Conservation (phyloP, 257 asterid genomes). For the Dorcoceras hygrometricum region DNA sequence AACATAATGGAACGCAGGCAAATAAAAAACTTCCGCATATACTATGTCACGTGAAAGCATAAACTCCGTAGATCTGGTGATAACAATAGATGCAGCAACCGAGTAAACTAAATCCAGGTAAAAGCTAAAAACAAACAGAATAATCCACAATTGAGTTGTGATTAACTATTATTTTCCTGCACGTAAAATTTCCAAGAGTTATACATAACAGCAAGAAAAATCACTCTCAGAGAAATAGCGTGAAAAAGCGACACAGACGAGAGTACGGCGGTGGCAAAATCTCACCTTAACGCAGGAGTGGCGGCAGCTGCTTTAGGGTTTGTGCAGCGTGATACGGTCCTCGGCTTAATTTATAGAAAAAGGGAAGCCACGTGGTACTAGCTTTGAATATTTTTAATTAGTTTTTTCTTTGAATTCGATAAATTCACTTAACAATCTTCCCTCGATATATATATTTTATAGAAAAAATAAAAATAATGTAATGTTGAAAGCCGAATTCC, state of each 20-base stretch:
- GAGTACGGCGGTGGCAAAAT: slow-evolving; percentile 2
- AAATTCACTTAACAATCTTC: not conserved
- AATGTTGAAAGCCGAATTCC: too few relatives aligned
- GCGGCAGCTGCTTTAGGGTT: slow-evolving; percentile 25
- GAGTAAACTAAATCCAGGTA: not conserved
- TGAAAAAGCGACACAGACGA: not conserved
- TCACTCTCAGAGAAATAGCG: not conserved
- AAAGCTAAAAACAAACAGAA: not conserved
- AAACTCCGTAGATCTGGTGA: not conserved
- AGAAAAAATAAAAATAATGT: too few relatives aligned
- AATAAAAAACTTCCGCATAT: not conserved
- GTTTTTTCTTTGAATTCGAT: too few relatives aligned
- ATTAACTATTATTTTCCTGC: not conserved
- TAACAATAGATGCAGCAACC: not conserved
- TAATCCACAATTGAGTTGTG: too few relatives aligned
- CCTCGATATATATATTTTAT: too few relatives aligned
- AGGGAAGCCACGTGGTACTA: not conserved
- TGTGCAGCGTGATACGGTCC: too few relatives aligned
- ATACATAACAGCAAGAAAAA: not conserved
- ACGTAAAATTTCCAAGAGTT: too few relatives aligned
- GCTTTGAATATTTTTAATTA: too few relatives aligned
- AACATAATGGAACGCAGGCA: not conserved
- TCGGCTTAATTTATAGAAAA: not conserved
- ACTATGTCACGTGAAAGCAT: not conserved
- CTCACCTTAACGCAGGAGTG: slow-evolving; percentile 24